These are phyloP conservation scores for Scleroderma citrinum DNA, from an alignment of 768 basidiomycete species.

Conservation along the genomic window DNA sequence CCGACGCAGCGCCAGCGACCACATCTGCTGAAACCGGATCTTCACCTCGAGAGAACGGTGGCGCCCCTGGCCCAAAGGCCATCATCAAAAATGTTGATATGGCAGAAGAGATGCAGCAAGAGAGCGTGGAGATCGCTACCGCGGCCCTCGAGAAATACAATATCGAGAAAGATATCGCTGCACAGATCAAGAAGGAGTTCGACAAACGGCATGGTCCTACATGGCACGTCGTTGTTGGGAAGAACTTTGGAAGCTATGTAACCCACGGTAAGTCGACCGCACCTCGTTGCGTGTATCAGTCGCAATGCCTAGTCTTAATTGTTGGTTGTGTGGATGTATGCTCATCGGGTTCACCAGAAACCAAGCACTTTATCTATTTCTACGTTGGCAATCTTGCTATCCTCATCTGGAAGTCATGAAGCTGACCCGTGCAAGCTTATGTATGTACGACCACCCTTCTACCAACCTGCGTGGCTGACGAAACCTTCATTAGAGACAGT, in stretches of 20 bases:
- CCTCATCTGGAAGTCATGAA: constrained; percentile 90
- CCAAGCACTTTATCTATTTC: constrained; percentile 98
- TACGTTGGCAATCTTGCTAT: constrained; percentile 91
- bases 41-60: constrained; percentile 32
- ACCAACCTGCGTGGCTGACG: too few relatives aligned
- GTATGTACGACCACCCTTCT: constrained; percentile 17
- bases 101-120: constrained; percentile 94
- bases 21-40: constrained; percentile 49
- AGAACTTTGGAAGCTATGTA: constrained; percentile 98
- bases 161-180: constrained; percentile 98
- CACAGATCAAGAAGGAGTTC: constrained; percentile 97
- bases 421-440: constrained; percentile 14
- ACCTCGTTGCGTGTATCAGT: not conserved
- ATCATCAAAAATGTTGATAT: constrained; percentile 97
- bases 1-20: constrained; percentile 55
- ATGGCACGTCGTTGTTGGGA: constrained; percentile 98
- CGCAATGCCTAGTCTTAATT: too few relatives aligned
- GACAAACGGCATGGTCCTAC: constrained; percentile 89
- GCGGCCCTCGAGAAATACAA: constrained; percentile 84
- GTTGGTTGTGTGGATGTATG: not conserved
- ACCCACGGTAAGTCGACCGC: constrained; percentile 71
- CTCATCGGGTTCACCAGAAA: constrained; percentile 52
- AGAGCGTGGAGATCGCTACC: constrained; percentile 82
- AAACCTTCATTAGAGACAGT: constrained; percentile 10
- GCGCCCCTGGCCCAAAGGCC: constrained; percentile 57